These are phyloP conservation scores for Euryodendron excelsum DNA, from an alignment of 148 eudicot species.

Conservation along the genomic window DNA sequence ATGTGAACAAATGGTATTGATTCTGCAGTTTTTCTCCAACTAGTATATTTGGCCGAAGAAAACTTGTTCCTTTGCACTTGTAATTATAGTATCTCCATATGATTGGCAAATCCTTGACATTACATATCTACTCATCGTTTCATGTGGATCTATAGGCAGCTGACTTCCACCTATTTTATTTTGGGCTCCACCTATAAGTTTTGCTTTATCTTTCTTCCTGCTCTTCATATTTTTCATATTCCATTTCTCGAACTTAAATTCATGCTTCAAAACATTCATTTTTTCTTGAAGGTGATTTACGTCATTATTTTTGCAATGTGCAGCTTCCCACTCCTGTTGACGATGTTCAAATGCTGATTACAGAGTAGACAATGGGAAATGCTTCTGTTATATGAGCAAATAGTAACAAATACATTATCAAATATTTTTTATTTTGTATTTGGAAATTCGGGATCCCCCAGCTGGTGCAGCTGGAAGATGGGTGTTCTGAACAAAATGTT, in stretches of 20 bases:
- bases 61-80: not conserved
- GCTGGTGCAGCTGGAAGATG: slow-evolving; percentile 13
- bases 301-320: slow-evolving; percentile 11
- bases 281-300: not conserved
- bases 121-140: too few species aligned
- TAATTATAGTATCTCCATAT: not conserved
- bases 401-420: not conserved
- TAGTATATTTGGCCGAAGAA: not conserved
- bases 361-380: slow-evolving; percentile 36
- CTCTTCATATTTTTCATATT: not conserved
- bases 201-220: not conserved
- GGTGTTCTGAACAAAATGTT: slow-evolving; percentile 6
- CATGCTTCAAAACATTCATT: not conserved
- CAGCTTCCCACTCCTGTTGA: slow-evolving; percentile 53
- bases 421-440: not conserved
- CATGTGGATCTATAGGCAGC: too few species aligned
- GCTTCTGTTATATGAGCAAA: not conserved
- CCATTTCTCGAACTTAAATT: not conserved
- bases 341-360: slow-evolving; percentile 55
- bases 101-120: too few species aligned
- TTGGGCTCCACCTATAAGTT: too few species aligned
- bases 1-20: not conserved
- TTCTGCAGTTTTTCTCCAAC: not conserved
- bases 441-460: not conserved
- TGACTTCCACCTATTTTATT: too few species aligned